Evolutionary conservation across 2,329 filamentous ascomycete genomes (phyloP), one percentile per base, ranked within the genome.

Genomic region (Ophiostoma sp.): DNA sequence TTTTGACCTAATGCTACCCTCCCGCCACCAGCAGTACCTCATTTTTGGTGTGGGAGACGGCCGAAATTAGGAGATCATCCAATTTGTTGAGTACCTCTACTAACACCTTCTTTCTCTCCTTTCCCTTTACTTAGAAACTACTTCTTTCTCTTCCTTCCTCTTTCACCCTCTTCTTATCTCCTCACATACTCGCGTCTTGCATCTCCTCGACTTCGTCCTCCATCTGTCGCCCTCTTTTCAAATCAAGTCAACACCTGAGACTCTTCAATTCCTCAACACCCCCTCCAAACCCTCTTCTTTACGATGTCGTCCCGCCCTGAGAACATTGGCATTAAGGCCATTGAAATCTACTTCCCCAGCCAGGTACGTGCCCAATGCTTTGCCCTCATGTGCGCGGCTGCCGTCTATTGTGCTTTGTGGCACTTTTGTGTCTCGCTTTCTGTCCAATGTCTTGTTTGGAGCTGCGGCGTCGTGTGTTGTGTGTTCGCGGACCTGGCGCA

Each of bases 311-410:
- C 88, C 74, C 89, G 90, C 81, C 90, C 91, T 73, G 87, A 93
- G 80, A 94, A 94, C 82, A 89, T 95, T 80, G 91, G 91, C 85
- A 93, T 95, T 78, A 94, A 95, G 84, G 91, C 90, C 89, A 91
- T 95, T 80, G 91, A 95, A 79, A 87, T 95, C 77, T 95, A 95
- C 80, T 91, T 92, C 77, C 91, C 91, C 73, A 90, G 85, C 79
- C 91, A 94, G 87, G 91, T 94, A 81, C 72, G 87, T 81, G 4
- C 27, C 44, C 47, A 66, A 60, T 65, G 55, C 64, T 45, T 44
- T 45, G 67, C 49, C 52, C 14, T 5, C 40, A 41, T 41, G 40
- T 4, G 42, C 63, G 41, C 42, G n/a, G 63, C 16, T 8, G 27
- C 47, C 27, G 27, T 18, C 40, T 44, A 14, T 40, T 16, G 18